Evolutionary conservation across 2,329 filamentous ascomycete genomes (phyloP).

Genomic region (Alternaria gaisen): DNA sequence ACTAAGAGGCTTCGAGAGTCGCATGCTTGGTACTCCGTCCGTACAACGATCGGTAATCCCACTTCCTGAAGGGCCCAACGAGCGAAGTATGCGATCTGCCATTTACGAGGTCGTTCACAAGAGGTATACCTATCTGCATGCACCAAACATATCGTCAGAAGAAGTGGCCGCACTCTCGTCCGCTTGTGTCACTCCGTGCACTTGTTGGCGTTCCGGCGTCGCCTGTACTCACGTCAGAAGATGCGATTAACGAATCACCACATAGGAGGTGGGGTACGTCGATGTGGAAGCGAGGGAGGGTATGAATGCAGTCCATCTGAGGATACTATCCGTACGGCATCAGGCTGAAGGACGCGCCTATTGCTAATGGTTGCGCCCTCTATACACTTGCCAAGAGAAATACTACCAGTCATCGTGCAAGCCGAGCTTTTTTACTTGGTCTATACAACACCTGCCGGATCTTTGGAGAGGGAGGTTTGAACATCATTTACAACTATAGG

Average conservation of each 20-base stretch:
- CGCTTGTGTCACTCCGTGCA: neutral
- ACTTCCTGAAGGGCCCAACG: neutral
- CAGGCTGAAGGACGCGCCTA: slow-evolving; percentile 11
- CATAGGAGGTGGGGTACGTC: neutral
- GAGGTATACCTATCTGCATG: neutral
- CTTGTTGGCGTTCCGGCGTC: neutral
- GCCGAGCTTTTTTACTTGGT: neutral
- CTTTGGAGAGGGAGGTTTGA: neutral
- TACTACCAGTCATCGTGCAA: slow-evolving; percentile 3
- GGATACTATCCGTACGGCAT: neutral
- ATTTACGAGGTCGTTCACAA: neutral
- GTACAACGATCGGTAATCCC: too few relatives aligned
- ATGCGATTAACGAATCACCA: neutral
- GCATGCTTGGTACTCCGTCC: neutral
- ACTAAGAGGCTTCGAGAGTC: neutral
- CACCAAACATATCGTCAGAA: neutral
- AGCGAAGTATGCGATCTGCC: neutral
- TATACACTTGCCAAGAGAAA: slow-evolving; percentile 16
- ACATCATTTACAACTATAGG: neutral
- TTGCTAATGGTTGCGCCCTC: slow-evolving; percentile 1
- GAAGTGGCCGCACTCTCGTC: neutral
- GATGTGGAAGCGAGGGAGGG: neutral
- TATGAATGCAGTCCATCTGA: neutral
- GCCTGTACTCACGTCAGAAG: neutral
- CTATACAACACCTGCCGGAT: neutral